Evolutionary conservation across 192 early-diverging fungal species (phyloP).

Genomic region (Kickxella alabastrina): DNA sequence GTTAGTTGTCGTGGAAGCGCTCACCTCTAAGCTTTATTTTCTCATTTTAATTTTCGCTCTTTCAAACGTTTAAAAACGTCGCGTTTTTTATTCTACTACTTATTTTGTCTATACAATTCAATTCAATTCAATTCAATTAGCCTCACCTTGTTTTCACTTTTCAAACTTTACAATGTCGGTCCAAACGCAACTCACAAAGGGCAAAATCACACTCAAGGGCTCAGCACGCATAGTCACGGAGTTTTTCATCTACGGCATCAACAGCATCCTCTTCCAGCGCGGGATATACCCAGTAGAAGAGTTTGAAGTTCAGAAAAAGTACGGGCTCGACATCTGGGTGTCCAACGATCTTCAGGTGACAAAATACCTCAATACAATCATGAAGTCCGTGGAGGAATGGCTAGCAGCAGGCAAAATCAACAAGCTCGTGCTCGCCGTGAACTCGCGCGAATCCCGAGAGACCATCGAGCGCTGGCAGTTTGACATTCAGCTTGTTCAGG

Average conservation of each 20-base stretch:
- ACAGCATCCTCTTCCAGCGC: constrained; percentile 89
- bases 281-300: constrained; percentile 92
- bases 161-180: constrained; percentile 23
- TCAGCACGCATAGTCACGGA: constrained; percentile 81
- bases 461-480: constrained; percentile 94
- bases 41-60: background rate
- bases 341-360: constrained; percentile 68
- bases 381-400: constrained; percentile 82
- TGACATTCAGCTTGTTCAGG: constrained; percentile 71
- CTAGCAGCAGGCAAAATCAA: constrained; percentile 65
- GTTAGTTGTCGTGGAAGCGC: no score
- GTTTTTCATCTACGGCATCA: constrained; percentile 85
- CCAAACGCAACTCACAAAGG: constrained; percentile 47
- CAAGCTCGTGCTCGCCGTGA: constrained; percentile 84
- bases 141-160: background rate
- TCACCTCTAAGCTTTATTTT: background rate
- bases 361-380: constrained; percentile 71
- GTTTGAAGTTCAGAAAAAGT: constrained; percentile 81
- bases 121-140: background rate
- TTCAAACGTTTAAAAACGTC: no score
- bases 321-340: constrained; percentile 81
- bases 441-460: constrained; percentile 76
- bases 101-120: no score
- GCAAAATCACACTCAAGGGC: constrained; percentile 77
- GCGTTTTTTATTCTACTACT: no score